phyloP scores from a whole-genome alignment of 2,329 filamentous ascomycete species.

The Diplodia sapinea region DNA sequence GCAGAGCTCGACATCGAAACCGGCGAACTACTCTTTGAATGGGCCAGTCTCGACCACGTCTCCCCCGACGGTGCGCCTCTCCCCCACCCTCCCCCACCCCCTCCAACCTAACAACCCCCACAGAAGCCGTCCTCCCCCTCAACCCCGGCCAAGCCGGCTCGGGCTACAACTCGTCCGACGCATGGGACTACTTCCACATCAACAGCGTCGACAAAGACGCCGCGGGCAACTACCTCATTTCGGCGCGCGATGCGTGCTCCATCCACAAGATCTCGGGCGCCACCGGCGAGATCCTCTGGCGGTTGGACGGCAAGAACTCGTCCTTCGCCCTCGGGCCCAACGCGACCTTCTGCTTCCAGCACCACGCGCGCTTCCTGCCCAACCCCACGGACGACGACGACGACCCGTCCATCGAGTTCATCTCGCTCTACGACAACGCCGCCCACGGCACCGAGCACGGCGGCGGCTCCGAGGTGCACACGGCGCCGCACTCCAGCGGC shows the following conservation, averaged over 20 bases:
- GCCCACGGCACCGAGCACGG: conserved; percentile 32
- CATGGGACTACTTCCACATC: conserved; percentile 51
- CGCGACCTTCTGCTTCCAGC: conserved; percentile 49
- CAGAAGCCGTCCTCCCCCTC: conserved; percentile 41
- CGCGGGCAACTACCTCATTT: conserved; percentile 37
- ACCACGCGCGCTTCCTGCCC: conserved; percentile 55
- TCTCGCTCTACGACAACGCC: conserved; percentile 51
- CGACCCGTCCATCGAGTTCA: conserved; percentile 15
- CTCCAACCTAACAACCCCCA: not conserved
- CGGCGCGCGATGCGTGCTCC: conserved; percentile 34
- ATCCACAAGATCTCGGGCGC: conserved; percentile 37
- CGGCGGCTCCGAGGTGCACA: conserved; percentile 31
- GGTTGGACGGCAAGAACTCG: conserved; percentile 55
- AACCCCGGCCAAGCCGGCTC: conserved; percentile 35
- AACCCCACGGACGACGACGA: conserved; percentile 25
- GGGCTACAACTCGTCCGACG: conserved; percentile 41
- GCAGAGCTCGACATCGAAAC: conserved; percentile 52
- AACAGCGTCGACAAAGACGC: conserved; percentile 47
- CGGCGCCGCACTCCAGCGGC: conserved; percentile 38
- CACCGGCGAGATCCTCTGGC: conserved; percentile 57
- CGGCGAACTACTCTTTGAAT: conserved; percentile 49
- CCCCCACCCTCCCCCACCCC: not conserved
- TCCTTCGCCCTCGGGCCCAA: conserved; percentile 46
- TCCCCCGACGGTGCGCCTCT: conserved; percentile 34
- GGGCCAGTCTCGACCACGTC: conserved; percentile 48